Percentiles rank a stretch among this genome's conserved stretches.
These are phyloP conservation scores for Sporothrix mexicana DNA, from an alignment of 2,329 filamentous ascomycete species.

Conservation along the genomic window DNA sequence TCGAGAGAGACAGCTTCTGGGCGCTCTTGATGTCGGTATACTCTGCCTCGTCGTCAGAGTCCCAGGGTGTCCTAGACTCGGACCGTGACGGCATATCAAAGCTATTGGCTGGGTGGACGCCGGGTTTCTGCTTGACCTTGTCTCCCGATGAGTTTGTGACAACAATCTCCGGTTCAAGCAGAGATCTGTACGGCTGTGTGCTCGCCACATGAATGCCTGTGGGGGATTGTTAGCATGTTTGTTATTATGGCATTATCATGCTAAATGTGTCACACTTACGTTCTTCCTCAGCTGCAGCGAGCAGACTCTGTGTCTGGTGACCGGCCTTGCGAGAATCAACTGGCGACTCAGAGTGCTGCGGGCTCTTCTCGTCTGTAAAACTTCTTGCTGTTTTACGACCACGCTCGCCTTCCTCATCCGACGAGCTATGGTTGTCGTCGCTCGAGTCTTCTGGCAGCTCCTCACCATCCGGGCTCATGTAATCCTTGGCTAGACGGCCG, in stretches of 20 bases:
- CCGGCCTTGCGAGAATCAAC: conserved; percentile 42
- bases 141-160: conserved; percentile 68
- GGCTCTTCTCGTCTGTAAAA: conserved; percentile 49
- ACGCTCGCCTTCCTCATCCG: conserved; percentile 70
- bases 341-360: conserved; percentile 44
- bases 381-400: conserved; percentile 63
- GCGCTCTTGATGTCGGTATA: conserved; percentile 84
- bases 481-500: conserved; percentile 71
- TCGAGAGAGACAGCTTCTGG: conserved; percentile 79
- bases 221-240: neutral
- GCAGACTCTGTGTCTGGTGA: conserved; percentile 62
- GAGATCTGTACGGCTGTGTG: conserved; percentile 62
- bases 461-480: conserved; percentile 68
- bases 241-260: neutral
- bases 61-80: conserved; percentile 63
- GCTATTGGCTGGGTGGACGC: conserved; percentile 81
- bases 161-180: conserved; percentile 71
- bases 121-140: conserved; percentile 61
- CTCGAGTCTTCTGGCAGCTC: conserved; percentile 69
- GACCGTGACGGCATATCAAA: conserved; percentile 74
- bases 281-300: conserved; percentile 79
- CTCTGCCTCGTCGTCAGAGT: conserved; percentile 86
- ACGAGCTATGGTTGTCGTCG: conserved; percentile 63
- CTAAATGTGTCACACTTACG: conserved; percentile 57
- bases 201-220: conserved; percentile 60